Percentiles rank a stretch among this genome's conserved stretches.
Evolutionary conservation across 495 filamentous ascomycete genomes (phyloP).

Genomic region (Xylaria castorea): DNA sequence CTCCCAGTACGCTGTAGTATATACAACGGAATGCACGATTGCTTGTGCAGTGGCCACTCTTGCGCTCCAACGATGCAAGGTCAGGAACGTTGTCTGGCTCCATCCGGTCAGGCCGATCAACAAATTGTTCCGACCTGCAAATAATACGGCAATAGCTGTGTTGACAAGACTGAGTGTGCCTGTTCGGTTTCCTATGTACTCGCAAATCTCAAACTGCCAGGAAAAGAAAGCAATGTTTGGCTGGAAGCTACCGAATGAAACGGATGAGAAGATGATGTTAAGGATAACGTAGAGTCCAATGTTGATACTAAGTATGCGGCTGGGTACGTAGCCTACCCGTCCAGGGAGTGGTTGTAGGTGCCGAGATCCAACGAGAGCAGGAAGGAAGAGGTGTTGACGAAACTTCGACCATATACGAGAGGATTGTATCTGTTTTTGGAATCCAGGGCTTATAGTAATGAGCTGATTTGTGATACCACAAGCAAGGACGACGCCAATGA

Average conservation of each 20-base stretch:
- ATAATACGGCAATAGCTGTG: constrained; percentile 44
- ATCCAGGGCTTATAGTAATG: neutral
- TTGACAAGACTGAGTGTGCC: constrained; percentile 43
- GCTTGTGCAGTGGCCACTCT: constrained; percentile 45
- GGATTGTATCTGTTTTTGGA: neutral
- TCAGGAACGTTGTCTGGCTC: constrained; percentile 51
- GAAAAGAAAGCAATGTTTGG: constrained; percentile 36
- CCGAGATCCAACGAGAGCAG: neutral
- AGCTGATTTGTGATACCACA: neutral
- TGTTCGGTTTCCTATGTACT: constrained; percentile 49
- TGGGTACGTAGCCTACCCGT: neutral
- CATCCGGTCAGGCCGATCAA: constrained; percentile 44
- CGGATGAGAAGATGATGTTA: neutral
- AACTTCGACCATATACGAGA: neutral
- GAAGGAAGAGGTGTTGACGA: constrained; percentile 1
- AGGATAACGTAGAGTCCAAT: neutral
- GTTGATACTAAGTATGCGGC: neutral
- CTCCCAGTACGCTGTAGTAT: neutral
- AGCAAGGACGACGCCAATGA: neutral
- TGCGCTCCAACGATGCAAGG: constrained; percentile 57
- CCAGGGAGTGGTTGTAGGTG: neutral
- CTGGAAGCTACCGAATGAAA: neutral
- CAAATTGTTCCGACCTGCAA: neutral
- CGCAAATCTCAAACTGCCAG: constrained; percentile 38
- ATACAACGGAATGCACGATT: constrained; percentile 26